phyloP scores from a whole-genome alignment of 495 filamentous ascomycete species.

The Pseudoneurospora amorphoporcata region DNA sequence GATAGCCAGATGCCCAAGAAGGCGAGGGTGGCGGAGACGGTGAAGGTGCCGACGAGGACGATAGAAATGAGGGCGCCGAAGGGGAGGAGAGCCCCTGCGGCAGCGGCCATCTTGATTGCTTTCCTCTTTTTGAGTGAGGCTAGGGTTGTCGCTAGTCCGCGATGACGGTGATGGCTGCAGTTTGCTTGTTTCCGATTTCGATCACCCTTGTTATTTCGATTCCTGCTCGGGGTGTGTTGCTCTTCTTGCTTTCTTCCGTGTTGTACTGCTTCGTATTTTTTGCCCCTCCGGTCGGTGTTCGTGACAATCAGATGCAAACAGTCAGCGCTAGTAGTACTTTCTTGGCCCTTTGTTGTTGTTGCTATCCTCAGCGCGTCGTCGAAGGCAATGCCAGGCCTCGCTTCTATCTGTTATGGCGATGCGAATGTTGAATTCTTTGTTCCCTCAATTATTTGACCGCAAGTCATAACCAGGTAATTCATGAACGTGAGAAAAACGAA shows the following conservation, averaged over 20 bases:
- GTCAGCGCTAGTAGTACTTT: not conserved
- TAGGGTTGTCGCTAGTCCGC: not conserved
- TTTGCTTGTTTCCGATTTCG: not conserved
- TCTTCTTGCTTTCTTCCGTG: not conserved
- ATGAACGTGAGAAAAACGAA: not conserved
- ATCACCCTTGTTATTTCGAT: not conserved
- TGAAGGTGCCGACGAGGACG: conserved; percentile 7
- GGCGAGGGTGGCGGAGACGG: not conserved
- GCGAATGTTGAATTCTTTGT: not conserved
- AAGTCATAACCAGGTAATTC: not conserved
- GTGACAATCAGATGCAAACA: not conserved
- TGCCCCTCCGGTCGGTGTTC: not conserved
- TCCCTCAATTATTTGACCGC: too few relatives aligned
- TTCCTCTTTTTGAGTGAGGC: not conserved
- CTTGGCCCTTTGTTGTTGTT: not conserved
- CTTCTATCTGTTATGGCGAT: not conserved
- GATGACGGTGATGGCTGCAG: not conserved
- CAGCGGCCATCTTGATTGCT: not conserved
- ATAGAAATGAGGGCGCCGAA: conserved; percentile 8
- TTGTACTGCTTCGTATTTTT: not conserved
- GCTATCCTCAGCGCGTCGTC: not conserved
- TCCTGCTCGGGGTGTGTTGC: not conserved
- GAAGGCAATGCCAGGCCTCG: not conserved
- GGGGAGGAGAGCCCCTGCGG: not conserved
- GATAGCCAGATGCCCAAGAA: conserved; percentile 9